Evolutionary conservation across 306 rosid genomes (phyloP).

Genomic region (Heteromeles arbutifolia): DNA sequence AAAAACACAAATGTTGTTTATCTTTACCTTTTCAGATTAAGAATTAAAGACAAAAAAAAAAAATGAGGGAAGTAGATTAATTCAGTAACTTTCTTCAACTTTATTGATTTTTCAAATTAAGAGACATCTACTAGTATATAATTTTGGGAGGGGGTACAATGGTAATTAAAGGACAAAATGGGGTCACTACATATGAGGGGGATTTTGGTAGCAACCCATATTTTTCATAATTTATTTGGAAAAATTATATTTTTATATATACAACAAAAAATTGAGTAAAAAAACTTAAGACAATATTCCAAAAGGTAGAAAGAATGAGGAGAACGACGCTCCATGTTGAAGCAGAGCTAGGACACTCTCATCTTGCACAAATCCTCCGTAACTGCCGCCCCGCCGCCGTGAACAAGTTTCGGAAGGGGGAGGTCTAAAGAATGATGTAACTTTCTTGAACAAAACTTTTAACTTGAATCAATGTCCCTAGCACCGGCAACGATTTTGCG

Average conservation of each 20-base stretch:
- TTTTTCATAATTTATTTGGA: conserved; percentile 27
- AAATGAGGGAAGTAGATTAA: neutral
- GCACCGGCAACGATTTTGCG: conserved; percentile 55
- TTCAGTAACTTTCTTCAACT: neutral
- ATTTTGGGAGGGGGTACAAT: conserved; percentile 12
- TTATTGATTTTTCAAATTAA: neutral
- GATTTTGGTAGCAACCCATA: conserved; percentile 31
- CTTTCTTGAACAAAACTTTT: conserved; percentile 38
- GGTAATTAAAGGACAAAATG: conserved; percentile 22
- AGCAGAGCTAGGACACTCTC: conserved; percentile 29
- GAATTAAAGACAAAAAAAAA: neutral
- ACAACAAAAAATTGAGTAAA: conserved; percentile 52
- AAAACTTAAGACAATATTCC: conserved; percentile 14
- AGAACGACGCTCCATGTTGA: conserved; percentile 18
- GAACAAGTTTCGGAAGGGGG: conserved; percentile 24
- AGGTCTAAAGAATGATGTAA: conserved; percentile 27
- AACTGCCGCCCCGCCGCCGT: conserved; percentile 22
- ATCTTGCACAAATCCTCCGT: conserved; percentile 40
- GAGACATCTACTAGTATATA: conserved; percentile 2
- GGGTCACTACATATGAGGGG: conserved; percentile 23
- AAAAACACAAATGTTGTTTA: neutral
- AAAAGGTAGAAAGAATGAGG: conserved; percentile 25
- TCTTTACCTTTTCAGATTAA: neutral
- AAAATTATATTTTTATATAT: conserved; percentile 31
- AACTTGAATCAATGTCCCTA: conserved; percentile 34